Evolutionary conservation across 2,329 filamentous ascomycete species (phyloP).

Genomic region (Diaporthe amygdali): DNA sequence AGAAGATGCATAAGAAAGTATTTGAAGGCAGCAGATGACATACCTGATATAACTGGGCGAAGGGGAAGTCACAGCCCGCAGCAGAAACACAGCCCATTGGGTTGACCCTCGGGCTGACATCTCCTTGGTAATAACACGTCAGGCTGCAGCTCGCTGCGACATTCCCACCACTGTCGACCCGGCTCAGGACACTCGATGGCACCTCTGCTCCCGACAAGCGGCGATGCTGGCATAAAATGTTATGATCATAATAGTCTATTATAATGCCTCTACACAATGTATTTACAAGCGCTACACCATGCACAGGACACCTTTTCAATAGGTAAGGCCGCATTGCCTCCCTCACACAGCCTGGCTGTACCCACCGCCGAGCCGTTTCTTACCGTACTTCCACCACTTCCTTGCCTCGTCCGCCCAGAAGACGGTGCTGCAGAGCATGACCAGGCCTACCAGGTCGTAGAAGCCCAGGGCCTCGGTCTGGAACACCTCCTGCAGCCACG

Average conservation of each 20-base stretch:
- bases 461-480: constrained; percentile 87
- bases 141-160: too few species aligned
- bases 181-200: neutral
- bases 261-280: constrained; percentile 19
- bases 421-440: constrained; percentile 82
- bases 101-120: too few species aligned
- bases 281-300: constrained; percentile 14
- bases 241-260: constrained; percentile 1
- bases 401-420: constrained; percentile 94
- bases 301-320: neutral
- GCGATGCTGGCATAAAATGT: neutral
- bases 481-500: constrained; percentile 91
- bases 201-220: neutral
- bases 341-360: constrained; percentile 69
- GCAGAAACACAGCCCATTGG: too few species aligned
- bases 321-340: neutral
- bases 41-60: too few species aligned
- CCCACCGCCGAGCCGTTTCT: constrained; percentile 59
- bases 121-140: too few species aligned
- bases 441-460: constrained; percentile 74
- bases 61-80: too few species aligned
- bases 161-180: too few species aligned
- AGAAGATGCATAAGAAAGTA: too few species aligned
- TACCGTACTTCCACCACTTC: constrained; percentile 75
- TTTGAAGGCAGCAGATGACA: too few species aligned